Percentiles rank a stretch among this genome's conserved stretches.
Conservation (phyloP, 2,329 filamentous ascomycete species). For the Colletotrichum scovillei region DNA sequence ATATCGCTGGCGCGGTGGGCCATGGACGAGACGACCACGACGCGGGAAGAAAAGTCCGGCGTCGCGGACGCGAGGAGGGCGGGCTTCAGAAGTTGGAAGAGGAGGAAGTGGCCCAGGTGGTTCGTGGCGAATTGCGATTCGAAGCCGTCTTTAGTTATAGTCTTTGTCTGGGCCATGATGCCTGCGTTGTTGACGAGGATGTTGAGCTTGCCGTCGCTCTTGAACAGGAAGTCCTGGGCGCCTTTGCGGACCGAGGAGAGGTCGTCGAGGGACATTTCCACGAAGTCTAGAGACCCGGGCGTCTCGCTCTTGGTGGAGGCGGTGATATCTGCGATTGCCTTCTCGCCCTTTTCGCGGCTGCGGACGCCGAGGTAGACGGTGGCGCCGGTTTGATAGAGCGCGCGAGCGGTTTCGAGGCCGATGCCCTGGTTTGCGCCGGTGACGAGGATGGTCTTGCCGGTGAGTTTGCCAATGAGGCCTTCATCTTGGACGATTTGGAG, state of each 20-base stretch:
- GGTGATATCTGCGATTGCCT: constrained; percentile 39
- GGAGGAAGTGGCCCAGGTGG: constrained; percentile 64
- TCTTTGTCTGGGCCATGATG: constrained; percentile 31
- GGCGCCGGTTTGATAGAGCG: constrained; percentile 50
- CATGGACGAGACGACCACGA: constrained; percentile 57
- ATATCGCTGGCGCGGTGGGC: constrained; percentile 51
- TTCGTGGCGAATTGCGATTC: constrained; percentile 62
- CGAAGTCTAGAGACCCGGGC: neutral
- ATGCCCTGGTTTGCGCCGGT: constrained; percentile 52
- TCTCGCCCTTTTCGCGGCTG: constrained; percentile 45
- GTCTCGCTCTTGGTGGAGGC: neutral
- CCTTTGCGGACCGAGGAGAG: constrained; percentile 39
- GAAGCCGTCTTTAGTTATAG: constrained; percentile 37
- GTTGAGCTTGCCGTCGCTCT: constrained; percentile 41
- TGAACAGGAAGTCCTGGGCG: constrained; percentile 43
- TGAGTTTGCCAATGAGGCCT: constrained; percentile 31
- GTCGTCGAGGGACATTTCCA: constrained; percentile 29
- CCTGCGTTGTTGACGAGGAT: constrained; percentile 53
- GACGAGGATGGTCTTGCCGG: constrained; percentile 49
- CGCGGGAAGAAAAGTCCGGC: constrained; percentile 54
- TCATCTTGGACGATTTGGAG: constrained; percentile 33
- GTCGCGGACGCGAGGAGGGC: constrained; percentile 52
- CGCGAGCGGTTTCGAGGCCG: constrained; percentile 51
- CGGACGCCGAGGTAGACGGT: constrained; percentile 50
- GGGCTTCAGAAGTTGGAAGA: constrained; percentile 61